A percentile compares a stretch with the other conserved stretches of the same genome.
Evolutionary conservation across 1,284 basidiomycete species (phyloP).

Genomic region (Ustilago xerochloae): DNA sequence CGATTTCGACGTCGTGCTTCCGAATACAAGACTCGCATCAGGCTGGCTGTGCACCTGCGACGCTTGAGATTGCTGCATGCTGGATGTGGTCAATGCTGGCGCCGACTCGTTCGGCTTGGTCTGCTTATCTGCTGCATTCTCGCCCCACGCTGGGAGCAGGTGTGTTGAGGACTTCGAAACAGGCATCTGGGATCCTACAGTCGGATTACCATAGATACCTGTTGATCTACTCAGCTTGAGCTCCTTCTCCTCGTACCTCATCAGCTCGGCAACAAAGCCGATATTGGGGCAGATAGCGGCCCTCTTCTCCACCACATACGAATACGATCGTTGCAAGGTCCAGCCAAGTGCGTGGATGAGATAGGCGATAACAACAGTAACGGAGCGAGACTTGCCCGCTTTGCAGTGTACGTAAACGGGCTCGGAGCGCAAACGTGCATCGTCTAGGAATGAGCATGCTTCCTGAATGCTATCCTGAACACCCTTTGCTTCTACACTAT

Average conservation of each 20-base stretch:
- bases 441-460: conserved; percentile 87
- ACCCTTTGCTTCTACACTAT: conserved; percentile 92
- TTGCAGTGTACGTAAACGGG: conserved; percentile 96
- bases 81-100: conserved; percentile 2
- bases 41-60: neutral
- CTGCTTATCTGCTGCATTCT: neutral
- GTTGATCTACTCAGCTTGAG: conserved; percentile 31
- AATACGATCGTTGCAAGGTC: conserved; percentile 88
- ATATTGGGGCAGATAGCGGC: conserved; percentile 97
- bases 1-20: conserved; percentile 17
- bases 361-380: conserved; percentile 96
- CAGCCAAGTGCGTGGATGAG: conserved; percentile 96
- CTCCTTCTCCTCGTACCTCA: conserved; percentile 85
- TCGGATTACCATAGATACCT: conserved; percentile 32
- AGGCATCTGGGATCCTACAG: neutral
- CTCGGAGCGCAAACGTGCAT: conserved; percentile 85
- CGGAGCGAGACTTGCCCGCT: conserved; percentile 92
- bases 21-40: neutral
- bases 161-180: conserved; percentile 11
- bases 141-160: neutral
- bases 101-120: neutral
- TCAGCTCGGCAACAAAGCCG: conserved; percentile 94
- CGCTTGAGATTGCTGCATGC: neutral
- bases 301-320: conserved; percentile 87
- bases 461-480: conserved; percentile 84